Evolutionary conservation across 208 protist genomes (phyloP).

Genomic region (Leptomonas pyrrhocoris): DNA sequence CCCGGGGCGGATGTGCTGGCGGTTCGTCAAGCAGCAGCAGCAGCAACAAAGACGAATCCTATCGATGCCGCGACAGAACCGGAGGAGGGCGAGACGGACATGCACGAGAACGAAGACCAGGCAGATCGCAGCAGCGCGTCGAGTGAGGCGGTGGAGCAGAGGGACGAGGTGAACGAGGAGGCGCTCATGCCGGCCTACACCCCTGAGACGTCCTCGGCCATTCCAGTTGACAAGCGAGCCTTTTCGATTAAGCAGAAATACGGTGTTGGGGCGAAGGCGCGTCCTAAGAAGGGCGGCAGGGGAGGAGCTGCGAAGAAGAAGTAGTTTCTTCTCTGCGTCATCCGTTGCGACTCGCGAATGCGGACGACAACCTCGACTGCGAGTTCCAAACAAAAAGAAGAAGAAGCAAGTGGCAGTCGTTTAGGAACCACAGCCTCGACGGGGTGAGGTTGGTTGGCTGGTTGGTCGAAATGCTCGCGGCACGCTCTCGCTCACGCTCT

Average conservation of each 20-base stretch:
- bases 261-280: constrained; percentile 23
- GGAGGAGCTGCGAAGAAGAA: constrained; percentile 5
- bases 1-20: constrained; percentile 58
- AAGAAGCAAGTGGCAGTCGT: too few relatives aligned
- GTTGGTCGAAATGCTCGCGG: too few relatives aligned
- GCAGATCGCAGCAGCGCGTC: constrained; percentile 3
- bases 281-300: constrained; percentile 6
- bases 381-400: too few relatives aligned
- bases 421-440: too few relatives aligned
- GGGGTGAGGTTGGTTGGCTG: too few relatives aligned
- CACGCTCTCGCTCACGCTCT: too few relatives aligned
- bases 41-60: constrained; percentile 10
- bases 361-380: too few relatives aligned
- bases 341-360: too few relatives aligned
- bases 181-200: not conserved
- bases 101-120: not conserved
- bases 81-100: not conserved
- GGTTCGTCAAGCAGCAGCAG: constrained; percentile 22
- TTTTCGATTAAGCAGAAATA: constrained; percentile 35
- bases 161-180: not conserved
- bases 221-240: constrained; percentile 20
- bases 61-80: not conserved
- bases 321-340: not conserved
- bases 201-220: not conserved
- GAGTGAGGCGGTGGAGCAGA: constrained; percentile 2